phyloP scores from a whole-genome alignment of 1,284 basidiomycete genomes.

The Tremellales sp. region DNA sequence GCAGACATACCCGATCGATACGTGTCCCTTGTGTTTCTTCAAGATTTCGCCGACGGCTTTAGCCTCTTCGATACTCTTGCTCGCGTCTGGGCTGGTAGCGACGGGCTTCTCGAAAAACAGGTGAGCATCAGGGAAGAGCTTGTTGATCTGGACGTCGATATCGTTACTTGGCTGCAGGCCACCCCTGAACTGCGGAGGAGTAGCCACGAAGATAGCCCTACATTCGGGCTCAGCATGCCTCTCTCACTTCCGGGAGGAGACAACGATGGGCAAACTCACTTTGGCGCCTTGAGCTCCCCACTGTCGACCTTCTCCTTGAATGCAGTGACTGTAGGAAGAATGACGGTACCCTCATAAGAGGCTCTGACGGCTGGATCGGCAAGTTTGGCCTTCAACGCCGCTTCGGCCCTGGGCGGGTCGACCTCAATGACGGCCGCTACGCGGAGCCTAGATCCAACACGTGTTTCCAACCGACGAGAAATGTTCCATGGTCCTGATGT shows the following conservation, averaged over 20 bases:
- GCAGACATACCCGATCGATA: slow-evolving; percentile 71
- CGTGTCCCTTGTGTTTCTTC: slow-evolving; percentile 59
- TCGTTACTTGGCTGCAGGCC: slow-evolving; percentile 67
- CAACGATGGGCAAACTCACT: slow-evolving; percentile 56
- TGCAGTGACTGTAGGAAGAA: slow-evolving; percentile 78
- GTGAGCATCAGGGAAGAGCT: slow-evolving; percentile 77
- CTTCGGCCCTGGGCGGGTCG: slow-evolving; percentile 68
- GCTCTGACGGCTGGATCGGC: slow-evolving; percentile 75
- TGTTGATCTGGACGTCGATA: slow-evolving; percentile 81
- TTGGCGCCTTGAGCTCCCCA: slow-evolving; percentile 47
- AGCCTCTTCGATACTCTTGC: slow-evolving; percentile 45
- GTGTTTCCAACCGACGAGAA: slow-evolving; percentile 46
- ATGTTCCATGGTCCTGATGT: slow-evolving; percentile 42
- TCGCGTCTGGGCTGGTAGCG: slow-evolving; percentile 48
- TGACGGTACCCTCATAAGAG: slow-evolving; percentile 80
- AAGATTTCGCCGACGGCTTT: slow-evolving; percentile 65
- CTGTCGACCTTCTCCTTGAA: slow-evolving; percentile 52
- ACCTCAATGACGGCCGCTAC: slow-evolving; percentile 91
- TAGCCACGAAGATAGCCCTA: slow-evolving; percentile 79
- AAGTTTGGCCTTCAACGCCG: slow-evolving; percentile 78
- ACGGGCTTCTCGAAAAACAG: slow-evolving; percentile 84
- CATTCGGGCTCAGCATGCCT: background rate
- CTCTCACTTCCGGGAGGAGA: slow-evolving; percentile 59
- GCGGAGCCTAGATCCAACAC: slow-evolving; percentile 88
- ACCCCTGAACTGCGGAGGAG: slow-evolving; percentile 87